Percentiles rank a stretch among this genome's conserved stretches.
These are phyloP conservation scores for Trichophyton mentagrophytes DNA, from an alignment of 2,329 filamentous ascomycete genomes.

Conservation along the genomic window DNA sequence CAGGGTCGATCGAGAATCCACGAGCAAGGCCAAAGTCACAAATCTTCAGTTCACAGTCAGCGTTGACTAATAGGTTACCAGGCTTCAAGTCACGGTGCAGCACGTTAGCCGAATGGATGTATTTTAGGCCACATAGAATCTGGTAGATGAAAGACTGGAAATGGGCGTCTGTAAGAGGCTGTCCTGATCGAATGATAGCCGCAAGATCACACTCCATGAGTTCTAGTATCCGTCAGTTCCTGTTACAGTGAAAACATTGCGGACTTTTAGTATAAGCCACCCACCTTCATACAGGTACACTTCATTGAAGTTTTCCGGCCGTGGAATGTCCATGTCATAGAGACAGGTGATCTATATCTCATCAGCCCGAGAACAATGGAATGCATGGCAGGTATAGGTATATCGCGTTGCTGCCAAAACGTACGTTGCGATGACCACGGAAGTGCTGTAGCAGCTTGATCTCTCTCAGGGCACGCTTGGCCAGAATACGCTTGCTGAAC, in stretches of 20 bases:
- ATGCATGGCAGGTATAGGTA: background rate
- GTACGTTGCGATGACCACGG: constrained; percentile 72
- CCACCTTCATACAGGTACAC: constrained; percentile 95
- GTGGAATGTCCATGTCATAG: constrained; percentile 98
- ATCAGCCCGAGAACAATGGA: background rate
- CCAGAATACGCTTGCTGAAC: constrained; percentile 99
- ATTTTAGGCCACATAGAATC: constrained; percentile 96
- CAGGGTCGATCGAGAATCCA: constrained; percentile 91
- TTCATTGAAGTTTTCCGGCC: constrained; percentile 97
- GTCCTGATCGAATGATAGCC: constrained; percentile 92
- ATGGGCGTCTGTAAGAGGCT: constrained; percentile 93
- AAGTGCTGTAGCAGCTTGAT: constrained; percentile 99
- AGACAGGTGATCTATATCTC: constrained; percentile 80
- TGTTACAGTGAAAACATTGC: too few relatives aligned
- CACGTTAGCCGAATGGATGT: constrained; percentile 97
- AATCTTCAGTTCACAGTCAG: constrained; percentile 98
- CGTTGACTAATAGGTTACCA: constrained; percentile 92
- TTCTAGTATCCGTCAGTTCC: constrained; percentile 44
- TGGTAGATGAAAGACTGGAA: constrained; percentile 99
- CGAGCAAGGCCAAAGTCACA: constrained; percentile 94
- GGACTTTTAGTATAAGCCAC: constrained; percentile 14
- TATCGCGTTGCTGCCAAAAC: constrained; percentile 21
- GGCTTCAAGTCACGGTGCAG: constrained; percentile 95
- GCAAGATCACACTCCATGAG: constrained; percentile 98
- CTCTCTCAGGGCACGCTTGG: constrained; percentile 92